A percentile compares a stretch with the other conserved stretches of the same genome.
Evolutionary conservation across 768 basidiomycete species (phyloP).

Genomic region (Udeniomyces megalosporus): DNA sequence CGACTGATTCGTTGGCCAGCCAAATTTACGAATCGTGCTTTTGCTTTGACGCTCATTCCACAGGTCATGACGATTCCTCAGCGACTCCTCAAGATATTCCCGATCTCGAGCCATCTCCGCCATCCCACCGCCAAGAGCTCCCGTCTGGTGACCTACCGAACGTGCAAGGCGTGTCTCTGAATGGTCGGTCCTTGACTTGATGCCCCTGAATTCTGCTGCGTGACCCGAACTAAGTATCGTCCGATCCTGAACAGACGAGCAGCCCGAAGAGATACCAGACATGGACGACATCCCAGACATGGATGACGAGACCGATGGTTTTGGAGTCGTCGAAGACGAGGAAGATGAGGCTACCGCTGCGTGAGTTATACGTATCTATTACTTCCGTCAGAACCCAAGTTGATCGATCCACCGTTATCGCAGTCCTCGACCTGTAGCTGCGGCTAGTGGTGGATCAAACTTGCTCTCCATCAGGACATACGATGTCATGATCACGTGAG

Average conservation of each 20-base stretch:
- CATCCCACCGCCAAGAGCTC: slow-evolving; percentile 15
- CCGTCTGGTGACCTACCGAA: slow-evolving; percentile 11
- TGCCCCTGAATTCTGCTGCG: neutral
- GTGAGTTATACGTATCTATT: neutral
- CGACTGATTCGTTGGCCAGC: too few relatives aligned
- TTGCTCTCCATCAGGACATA: slow-evolving; percentile 91
- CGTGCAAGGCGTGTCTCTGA: neutral
- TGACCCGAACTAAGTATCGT: neutral
- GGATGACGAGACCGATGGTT: slow-evolving; percentile 52
- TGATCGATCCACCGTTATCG: neutral
- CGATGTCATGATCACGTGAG: slow-evolving; percentile 83
- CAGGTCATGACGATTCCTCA: neutral
- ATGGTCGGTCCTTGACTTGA: neutral
- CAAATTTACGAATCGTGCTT: neutral
- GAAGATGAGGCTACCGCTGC: slow-evolving; percentile 61
- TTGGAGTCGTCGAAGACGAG: slow-evolving; percentile 45
- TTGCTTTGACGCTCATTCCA: neutral
- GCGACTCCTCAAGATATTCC: slow-evolving; percentile 46
- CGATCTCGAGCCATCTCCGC: slow-evolving; percentile 42
- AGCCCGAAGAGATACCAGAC: slow-evolving; percentile 52
- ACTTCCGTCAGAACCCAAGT: neutral
- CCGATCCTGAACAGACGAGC: neutral
- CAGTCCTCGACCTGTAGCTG: neutral
- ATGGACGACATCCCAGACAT: slow-evolving; percentile 97
- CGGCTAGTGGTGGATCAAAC: slow-evolving; percentile 35